phyloP scores from a whole-genome alignment of 306 rosid genomes.

The Sphenostylis stenocarpa region DNA sequence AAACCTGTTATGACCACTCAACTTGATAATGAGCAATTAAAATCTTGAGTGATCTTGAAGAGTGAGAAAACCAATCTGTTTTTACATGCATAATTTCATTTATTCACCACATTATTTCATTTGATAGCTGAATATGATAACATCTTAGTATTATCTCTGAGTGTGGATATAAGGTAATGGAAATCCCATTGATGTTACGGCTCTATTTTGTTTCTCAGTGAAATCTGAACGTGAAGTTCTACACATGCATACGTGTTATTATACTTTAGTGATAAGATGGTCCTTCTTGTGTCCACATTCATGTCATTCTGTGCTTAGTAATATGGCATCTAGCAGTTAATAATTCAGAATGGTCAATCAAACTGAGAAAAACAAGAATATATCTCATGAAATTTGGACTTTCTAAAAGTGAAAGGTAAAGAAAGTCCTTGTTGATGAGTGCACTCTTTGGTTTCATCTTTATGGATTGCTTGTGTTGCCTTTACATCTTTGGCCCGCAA shows the following conservation, averaged over 20 bases:
- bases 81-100: not conserved
- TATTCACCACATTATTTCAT: not conserved
- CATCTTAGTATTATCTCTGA: not conserved
- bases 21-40: not conserved
- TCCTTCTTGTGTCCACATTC: slow-evolving; percentile 2
- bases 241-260: slow-evolving; percentile 9
- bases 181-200: slow-evolving; percentile 10
- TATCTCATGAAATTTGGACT: slow-evolving; percentile 9
- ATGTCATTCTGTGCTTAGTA: slow-evolving; percentile 15
- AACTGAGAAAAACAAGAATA: slow-evolving; percentile 7
- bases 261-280: slow-evolving; percentile 3
- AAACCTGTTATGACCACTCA: not conserved
- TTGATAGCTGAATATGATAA: not conserved
- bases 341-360: slow-evolving; percentile 16
- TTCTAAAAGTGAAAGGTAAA: slow-evolving; percentile 20
- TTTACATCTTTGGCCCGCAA: slow-evolving; percentile 34
- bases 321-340: not conserved
- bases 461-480: slow-evolving; percentile 30
- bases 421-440: slow-evolving; percentile 15
- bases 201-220: not conserved
- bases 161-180: not conserved
- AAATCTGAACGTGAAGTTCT: slow-evolving; percentile 12
- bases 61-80: not conserved
- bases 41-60: slow-evolving; percentile 7
- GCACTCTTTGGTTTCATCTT: slow-evolving; percentile 29